Conservation (phyloP, 306 rosid species). For the Coriaria nepalensis region DNA sequence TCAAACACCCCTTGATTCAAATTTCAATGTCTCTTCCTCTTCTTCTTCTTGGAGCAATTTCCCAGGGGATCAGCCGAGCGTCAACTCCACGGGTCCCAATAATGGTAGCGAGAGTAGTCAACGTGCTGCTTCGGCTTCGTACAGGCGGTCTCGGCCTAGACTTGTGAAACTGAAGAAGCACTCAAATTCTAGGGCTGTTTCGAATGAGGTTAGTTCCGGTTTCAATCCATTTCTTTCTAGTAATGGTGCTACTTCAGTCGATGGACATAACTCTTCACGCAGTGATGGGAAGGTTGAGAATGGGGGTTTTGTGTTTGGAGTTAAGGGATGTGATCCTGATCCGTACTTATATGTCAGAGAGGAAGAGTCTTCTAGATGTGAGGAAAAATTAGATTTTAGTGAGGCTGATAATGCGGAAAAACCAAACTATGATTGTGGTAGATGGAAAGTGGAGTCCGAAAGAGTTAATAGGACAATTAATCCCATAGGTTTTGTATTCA, state of each 20-base stretch:
- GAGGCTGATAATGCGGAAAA: background rate
- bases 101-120: conserved; percentile 12
- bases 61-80: conserved; percentile 13
- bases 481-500: too few relatives aligned
- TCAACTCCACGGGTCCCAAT: conserved; percentile 14
- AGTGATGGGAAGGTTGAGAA: conserved; percentile 2
- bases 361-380: conserved; percentile 15
- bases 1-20: conserved; percentile 14
- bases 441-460: conserved; percentile 10
- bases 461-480: background rate
- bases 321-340: conserved; percentile 16
- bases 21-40: conserved; percentile 17
- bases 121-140: background rate
- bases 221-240: conserved; percentile 34
- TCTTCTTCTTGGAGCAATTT: conserved; percentile 12
- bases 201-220: conserved; percentile 18
- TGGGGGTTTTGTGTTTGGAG: conserved; percentile 26
- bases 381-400: conserved; percentile 11
- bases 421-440: conserved; percentile 4
- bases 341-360: conserved; percentile 15
- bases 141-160: conserved; percentile 42
- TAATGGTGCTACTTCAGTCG: conserved; percentile 5
- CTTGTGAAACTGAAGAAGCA: conserved; percentile 49
- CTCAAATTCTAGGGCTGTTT: conserved; percentile 27
- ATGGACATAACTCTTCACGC: conserved; percentile 9